phyloP scores from a whole-genome alignment of 371 early-diverging fungal species.

The Fennellomyces sp. region DNA sequence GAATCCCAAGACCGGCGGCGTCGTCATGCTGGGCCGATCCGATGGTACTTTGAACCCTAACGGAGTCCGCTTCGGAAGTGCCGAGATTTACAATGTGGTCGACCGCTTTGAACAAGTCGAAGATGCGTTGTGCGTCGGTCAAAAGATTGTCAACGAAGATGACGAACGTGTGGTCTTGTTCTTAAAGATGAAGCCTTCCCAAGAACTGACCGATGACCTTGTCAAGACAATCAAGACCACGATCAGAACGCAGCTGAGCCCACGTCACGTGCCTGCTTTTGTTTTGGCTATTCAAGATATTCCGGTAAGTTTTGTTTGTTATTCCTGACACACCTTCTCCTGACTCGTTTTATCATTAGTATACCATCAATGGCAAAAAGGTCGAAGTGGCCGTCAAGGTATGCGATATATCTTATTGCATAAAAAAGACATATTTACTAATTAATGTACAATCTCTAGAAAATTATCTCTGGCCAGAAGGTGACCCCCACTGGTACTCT shows the following conservation, averaged over 20 bases:
- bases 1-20: constrained; percentile 86
- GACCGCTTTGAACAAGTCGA: constrained; percentile 65
- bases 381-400: constrained; percentile 95
- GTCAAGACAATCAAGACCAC: constrained; percentile 64
- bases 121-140: constrained; percentile 77
- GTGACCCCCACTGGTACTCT: constrained; percentile 77
- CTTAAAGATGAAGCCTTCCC: constrained; percentile 69
- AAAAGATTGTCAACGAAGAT: constrained; percentile 70
- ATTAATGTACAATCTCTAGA: constrained; percentile 25
- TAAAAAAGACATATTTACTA: not conserved
- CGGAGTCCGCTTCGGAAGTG: constrained; percentile 95
- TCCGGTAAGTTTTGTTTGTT: constrained; percentile 64
- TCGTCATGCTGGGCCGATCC: constrained; percentile 93
- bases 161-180: constrained; percentile 95
- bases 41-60: constrained; percentile 97
- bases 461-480: constrained; percentile 82
- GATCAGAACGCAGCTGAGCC: constrained; percentile 86
- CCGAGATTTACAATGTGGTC: constrained; percentile 92
- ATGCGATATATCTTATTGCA: too few species aligned
- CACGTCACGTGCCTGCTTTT: constrained; percentile 93
- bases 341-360: constrained; percentile 37
- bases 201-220: constrained; percentile 44
- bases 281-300: constrained; percentile 83
- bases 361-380: constrained; percentile 97
- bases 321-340: not conserved